A percentile compares a stretch with the other conserved stretches of the same genome.
Conservation (phyloP, 1,284 basidiomycete genomes). For the Takashimella koratensis region DNA sequence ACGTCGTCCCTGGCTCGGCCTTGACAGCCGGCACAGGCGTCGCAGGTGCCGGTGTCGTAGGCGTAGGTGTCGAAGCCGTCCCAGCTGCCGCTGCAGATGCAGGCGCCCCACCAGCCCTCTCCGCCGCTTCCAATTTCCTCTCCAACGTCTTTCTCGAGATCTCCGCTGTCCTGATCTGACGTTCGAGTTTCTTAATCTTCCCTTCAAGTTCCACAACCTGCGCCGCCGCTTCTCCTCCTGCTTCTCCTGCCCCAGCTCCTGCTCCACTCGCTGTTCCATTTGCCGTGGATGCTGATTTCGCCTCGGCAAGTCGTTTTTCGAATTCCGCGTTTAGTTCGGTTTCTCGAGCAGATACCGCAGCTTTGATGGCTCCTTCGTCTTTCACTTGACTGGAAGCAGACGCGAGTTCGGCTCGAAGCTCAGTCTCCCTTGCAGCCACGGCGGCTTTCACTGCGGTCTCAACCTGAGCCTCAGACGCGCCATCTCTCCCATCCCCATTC, state of each 20-base stretch:
- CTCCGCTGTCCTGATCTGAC: conserved; percentile 38
- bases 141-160: conserved; percentile 43
- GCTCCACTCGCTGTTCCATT: not conserved
- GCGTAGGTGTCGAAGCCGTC: conserved; percentile 3
- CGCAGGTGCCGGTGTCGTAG: conserved; percentile 2
- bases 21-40: too few relatives aligned
- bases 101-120: conserved; percentile 5
- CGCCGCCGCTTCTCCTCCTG: not conserved
- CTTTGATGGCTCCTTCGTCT: conserved; percentile 8
- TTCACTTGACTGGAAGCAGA: conserved; percentile 5
- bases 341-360: conserved; percentile 26
- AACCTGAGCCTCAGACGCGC: conserved; percentile 15
- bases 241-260: not conserved
- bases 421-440: conserved; percentile 36
- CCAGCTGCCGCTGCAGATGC: not conserved
- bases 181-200: conserved; percentile 38
- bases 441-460: conserved; percentile 43
- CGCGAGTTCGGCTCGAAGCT: conserved; percentile 28
- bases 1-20: conserved; percentile 2
- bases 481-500: conserved; percentile 3
- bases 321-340: conserved; percentile 25
- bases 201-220: conserved; percentile 26
- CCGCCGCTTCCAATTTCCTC: conserved; percentile 21
- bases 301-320: conserved; percentile 12
- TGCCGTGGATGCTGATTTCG: conserved; percentile 3